Percentiles rank a stretch among this genome's conserved stretches.
phyloP scores from a whole-genome alignment of 805 yeast genomes.

The Limtongia smithiae region DNA sequence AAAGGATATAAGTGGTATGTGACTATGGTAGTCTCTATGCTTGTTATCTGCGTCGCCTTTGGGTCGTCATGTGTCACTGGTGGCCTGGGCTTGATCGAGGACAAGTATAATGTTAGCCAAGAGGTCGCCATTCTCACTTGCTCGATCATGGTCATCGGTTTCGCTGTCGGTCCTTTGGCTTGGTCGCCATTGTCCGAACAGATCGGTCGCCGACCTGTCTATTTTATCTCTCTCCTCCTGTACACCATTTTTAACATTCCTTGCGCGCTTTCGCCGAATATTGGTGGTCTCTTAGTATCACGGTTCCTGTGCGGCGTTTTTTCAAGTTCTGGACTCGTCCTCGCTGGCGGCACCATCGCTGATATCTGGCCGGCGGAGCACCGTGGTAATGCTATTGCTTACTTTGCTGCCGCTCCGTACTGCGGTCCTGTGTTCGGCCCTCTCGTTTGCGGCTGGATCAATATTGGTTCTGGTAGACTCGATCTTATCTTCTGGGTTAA shows the following conservation, averaged over 20 bases:
- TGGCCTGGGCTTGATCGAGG: conserved; percentile 65
- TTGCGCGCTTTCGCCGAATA: conserved; percentile 77
- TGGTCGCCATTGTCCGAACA: conserved; percentile 90
- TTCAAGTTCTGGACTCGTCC: conserved; percentile 74
- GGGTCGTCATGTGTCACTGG: conserved; percentile 92
- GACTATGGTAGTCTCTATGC: conserved; percentile 62
- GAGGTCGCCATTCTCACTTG: conserved; percentile 80
- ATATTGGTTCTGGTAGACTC: conserved; percentile 57
- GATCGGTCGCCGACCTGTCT: conserved; percentile 81
- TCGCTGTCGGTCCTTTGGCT: conserved; percentile 77
- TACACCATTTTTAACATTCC: conserved; percentile 82
- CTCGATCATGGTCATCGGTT: conserved; percentile 85
- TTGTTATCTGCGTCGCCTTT: conserved; percentile 87
- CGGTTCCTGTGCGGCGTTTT: conserved; percentile 86
- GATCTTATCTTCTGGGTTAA: conserved; percentile 84
- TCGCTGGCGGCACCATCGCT: conserved; percentile 88
- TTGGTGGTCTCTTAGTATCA: conserved; percentile 75
- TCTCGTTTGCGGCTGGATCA: conserved; percentile 79
- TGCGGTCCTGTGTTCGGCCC: conserved; percentile 93
- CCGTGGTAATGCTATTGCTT: conserved; percentile 85
- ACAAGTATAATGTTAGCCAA: conserved; percentile 61
- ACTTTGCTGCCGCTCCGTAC: conserved; percentile 88
- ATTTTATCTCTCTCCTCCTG: conserved; percentile 67
- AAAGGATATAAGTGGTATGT: conserved; percentile 39
- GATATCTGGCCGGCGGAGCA: conserved; percentile 80